Base-by-base conservation (phyloP, 208 protist genomes). In the Acanthamoeba triangularis region DNA sequence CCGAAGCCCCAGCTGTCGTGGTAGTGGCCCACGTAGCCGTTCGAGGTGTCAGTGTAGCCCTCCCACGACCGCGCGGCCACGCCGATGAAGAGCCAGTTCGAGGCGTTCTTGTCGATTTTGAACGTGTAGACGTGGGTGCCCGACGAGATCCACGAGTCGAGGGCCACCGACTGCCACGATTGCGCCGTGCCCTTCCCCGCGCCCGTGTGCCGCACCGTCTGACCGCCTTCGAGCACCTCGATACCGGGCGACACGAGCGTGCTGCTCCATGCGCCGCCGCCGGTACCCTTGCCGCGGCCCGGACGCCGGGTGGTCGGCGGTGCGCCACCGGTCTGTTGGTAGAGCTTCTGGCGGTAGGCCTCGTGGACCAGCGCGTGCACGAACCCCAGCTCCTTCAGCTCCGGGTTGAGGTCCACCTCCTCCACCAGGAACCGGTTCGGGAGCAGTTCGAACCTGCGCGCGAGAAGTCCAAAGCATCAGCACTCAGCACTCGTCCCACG, bases 271-370 rank as follows among this genome's bases (percentile, higher is more conserved):
- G 8, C 23, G 2, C 30, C 69, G 37, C 20, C 37, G n/a, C n/a
- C n/a, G n/a, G n/a, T n/a, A 6, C 74, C 18, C 30, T 41, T 37
- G 41, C 74, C 41, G 14, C 74, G 35, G 74, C 35, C 44, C 14
- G 10, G 2, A 10, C 44, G 20, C 10, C 74, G 41, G 18, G 20
- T 14, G 4, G n/a, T 6, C 10, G 6, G 74, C 41, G 74, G n/a
- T 10, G 37, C 30, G 10, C 74, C 74, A 25, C 74, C 74, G 37
- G 74, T 52, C 74, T 82, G 74, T 28, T 59, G 82, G 37, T 65
- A 90, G 56, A 90, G 82, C 82, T 90, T 90, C 33, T 59, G 30
- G 44, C 82, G 82, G 33, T 90, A 90, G 82, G 82, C 82, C 82
- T 90, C 82, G 56, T 90, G 82, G 3, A 90, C 52, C 28, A 90